A percentile compares a stretch with the other conserved stretches of the same genome.
phyloP scores from a whole-genome alignment of 1,284 basidiomycete genomes.

The Ustilago xerochloae region DNA sequence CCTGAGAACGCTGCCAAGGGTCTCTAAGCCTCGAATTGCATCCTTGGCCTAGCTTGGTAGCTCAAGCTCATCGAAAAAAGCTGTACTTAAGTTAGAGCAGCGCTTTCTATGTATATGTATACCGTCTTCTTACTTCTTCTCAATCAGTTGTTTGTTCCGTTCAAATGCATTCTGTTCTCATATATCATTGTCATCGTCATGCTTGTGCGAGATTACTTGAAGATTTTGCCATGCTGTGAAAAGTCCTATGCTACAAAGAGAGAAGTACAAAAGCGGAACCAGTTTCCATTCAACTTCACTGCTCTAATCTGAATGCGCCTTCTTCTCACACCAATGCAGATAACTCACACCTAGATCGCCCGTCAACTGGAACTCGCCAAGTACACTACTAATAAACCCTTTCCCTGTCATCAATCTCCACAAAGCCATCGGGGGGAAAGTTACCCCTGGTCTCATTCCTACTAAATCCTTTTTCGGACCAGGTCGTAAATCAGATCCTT shows the following conservation, averaged over 20 bases:
- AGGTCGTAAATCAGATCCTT: background rate
- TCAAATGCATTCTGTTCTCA: background rate
- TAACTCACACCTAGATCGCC: conserved; percentile 27
- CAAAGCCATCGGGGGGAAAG: conserved; percentile 16
- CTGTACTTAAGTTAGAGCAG: too few species aligned
- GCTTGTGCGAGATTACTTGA: too few species aligned
- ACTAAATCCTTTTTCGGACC: conserved; percentile 21
- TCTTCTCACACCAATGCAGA: conserved; percentile 34
- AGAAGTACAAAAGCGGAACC: too few species aligned
- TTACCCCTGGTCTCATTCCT: conserved; percentile 26
- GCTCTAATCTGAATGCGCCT: too few species aligned
- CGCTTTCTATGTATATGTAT: conserved; percentile 13
- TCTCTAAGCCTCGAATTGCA: conserved; percentile 19
- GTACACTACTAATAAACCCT: conserved; percentile 21
- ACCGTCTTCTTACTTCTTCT: background rate
- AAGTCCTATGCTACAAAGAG: background rate
- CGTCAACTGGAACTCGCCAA: conserved; percentile 18
- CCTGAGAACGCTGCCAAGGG: conserved; percentile 59
- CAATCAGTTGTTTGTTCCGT: too few species aligned
- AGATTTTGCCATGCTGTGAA: too few species aligned
- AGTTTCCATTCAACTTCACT: too few species aligned
- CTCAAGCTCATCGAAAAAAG: background rate
- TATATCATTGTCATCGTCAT: too few species aligned
- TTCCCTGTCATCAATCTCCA: conserved; percentile 20
- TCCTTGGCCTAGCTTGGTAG: background rate